A percentile compares a stretch with the other conserved stretches of the same genome.
phyloP scores from a whole-genome alignment of 257 asterid species.

The Lantana camara region DNA sequence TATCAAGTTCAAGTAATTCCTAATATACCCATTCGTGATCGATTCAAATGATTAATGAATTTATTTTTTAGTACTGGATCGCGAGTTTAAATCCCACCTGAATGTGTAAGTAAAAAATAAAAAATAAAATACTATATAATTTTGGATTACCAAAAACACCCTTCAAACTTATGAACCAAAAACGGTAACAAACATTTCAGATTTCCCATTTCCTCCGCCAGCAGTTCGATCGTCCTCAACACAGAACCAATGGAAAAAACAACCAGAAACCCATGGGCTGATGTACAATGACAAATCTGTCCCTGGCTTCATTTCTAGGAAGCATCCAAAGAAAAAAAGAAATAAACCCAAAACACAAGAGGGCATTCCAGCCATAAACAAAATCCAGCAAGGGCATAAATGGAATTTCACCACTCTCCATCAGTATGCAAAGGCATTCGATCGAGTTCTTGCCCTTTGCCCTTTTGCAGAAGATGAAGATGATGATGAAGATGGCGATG shows the following conservation, averaged over 20 bases:
- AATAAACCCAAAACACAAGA: background rate
- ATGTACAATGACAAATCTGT: conserved; percentile 29
- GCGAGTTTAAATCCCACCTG: too few species aligned
- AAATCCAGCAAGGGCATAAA: conserved; percentile 41
- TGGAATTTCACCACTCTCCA: conserved; percentile 29
- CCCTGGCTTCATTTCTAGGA: conserved; percentile 35
- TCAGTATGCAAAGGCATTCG: conserved; percentile 62
- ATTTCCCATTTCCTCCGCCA: conserved; percentile 40
- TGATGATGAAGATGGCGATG: conserved; percentile 33
- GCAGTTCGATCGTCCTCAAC: conserved; percentile 32
- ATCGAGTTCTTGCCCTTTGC: conserved; percentile 41
- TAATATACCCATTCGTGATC: too few species aligned
- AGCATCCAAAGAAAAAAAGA: conserved; percentile 9
- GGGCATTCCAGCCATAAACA: conserved; percentile 31
- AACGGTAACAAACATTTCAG: background rate
- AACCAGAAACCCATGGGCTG: conserved; percentile 39
- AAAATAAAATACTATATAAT: too few species aligned
- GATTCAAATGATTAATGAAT: too few species aligned
- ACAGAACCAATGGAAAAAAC: background rate
- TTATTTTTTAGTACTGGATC: too few species aligned
- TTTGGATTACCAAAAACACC: conserved; percentile 29
- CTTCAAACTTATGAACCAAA: background rate
- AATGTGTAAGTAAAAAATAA: too few species aligned
- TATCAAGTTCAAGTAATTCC: too few species aligned
- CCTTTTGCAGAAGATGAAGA: conserved; percentile 32